Base-by-base conservation (phyloP, 352 stramenopile genomes). In the Globisporangium recalcitrans region DNA sequence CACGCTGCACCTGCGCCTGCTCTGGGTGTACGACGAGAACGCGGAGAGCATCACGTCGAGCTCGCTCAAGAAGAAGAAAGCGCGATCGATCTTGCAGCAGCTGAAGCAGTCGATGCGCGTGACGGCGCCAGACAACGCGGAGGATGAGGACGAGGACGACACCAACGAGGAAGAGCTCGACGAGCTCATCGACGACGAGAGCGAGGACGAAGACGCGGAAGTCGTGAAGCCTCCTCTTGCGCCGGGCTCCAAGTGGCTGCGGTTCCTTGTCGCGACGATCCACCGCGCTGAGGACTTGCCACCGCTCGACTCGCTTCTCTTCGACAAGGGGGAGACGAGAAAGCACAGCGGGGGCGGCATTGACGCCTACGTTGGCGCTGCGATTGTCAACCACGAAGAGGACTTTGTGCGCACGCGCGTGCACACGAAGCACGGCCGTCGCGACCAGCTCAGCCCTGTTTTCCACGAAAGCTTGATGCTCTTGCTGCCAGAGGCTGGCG, bases 391-490 rank as follows among this genome's bases (percentile, higher is more conserved):
- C 1, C 57, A 63, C 9, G 72, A 68, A 5, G 67, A 74, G 8
- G 69, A 80, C 10, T 74, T 64, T 31, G 70, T 88, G n/a, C 80
- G 77, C 52, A 91, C 82, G n/a, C 80, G 80, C 6, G 81, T 90
- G 58, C 75, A 79, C 59, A 85, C 82, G 4, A 80, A 83, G 44
- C 78, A 85, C 24, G 82, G 82, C 52, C 68, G 76, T 10, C 78
- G 78, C 49, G 71, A 88, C 21, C 69, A 88, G 61, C 63, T 91
- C 14, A 80, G 72, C 61, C 71, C 72, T 4, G 76, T 70, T 16
- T 91, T 91, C 68, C 72, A 85, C 63, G 82, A 91, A 65, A 83
- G 75, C 44, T 60, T 91, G 34, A 84, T 88, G 74, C 53, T 90
- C 16, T 52, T 80, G 13, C 32, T 88, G 27, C 62, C 64, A 0